These are phyloP conservation scores for Paxillus involutus DNA, from an alignment of 768 basidiomycete species.

Conservation along the genomic window DNA sequence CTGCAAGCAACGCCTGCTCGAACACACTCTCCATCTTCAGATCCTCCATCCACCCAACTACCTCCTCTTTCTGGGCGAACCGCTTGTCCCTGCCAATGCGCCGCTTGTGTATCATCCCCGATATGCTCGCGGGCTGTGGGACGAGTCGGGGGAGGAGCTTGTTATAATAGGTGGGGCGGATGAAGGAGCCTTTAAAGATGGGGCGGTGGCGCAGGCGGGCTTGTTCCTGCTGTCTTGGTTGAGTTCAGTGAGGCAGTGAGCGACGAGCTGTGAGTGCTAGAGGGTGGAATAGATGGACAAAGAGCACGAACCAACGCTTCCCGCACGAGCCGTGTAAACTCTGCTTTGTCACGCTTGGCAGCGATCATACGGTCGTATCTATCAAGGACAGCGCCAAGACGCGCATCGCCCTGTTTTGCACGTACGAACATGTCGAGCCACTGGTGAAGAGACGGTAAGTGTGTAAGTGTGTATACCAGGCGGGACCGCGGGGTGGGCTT, in stretches of 20 bases:
- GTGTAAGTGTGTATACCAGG: background rate
- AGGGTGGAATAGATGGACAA: background rate
- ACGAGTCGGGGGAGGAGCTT: slow-evolving; percentile 75
- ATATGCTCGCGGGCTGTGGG: slow-evolving; percentile 74
- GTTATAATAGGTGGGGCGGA: slow-evolving; percentile 65
- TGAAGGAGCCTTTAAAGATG: slow-evolving; percentile 67
- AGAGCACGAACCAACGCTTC: slow-evolving; percentile 50
- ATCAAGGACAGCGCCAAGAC: slow-evolving; percentile 43
- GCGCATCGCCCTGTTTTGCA: slow-evolving; percentile 53
- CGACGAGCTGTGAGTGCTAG: background rate
- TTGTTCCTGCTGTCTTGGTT: slow-evolving; percentile 52
- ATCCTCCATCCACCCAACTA: slow-evolving; percentile 36
- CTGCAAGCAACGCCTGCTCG: slow-evolving; percentile 30
- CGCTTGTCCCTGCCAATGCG: slow-evolving; percentile 46
- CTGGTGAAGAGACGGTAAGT: slow-evolving; percentile 22
- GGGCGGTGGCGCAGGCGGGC: slow-evolving; percentile 54
- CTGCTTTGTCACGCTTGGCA: slow-evolving; percentile 46
- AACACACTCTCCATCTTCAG: slow-evolving; percentile 38
- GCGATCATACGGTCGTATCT: slow-evolving; percentile 63
- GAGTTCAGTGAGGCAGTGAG: background rate
- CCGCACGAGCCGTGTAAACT: slow-evolving; percentile 45
- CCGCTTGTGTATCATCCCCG: slow-evolving; percentile 63
- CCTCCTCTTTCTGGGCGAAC: slow-evolving; percentile 30
- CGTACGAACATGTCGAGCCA: slow-evolving; percentile 58
- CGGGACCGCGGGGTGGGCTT: slow-evolving; percentile 12